Evolutionary conservation across 108 stramenopile genomes (phyloP), one percentile per base, ranked within the genome.

Genomic region (Skeletonema costatum): DNA sequence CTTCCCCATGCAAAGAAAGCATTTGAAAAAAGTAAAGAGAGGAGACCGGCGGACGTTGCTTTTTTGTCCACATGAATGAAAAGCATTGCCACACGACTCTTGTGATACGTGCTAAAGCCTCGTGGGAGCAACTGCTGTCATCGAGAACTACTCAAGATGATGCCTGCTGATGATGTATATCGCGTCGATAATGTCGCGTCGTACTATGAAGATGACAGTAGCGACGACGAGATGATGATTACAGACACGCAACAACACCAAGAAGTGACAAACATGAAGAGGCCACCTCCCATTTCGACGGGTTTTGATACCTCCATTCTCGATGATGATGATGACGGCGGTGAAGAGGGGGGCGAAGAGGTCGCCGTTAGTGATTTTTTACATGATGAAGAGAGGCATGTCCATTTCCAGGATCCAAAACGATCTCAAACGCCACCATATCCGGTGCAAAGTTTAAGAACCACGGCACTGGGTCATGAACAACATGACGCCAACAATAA

Each of bases 321-420:
- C 4, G 53, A 56, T 53, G 51, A 25, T 25, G 21, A 53, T 9
- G 53, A 56, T 13, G 50, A 51, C 10, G 39, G 8, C 1, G 36
- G 10, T 56, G 53, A 56, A 21, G 53, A 56, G 53, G 53, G 9
- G 21, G 53, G 53, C 9, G 53, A 56, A 56, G 53, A 56, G n/a
- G 53, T 56, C 9, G 53, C 7, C 10, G 8, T 56, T 25, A 46
- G 44, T 46, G 44, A 46, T 46, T 46, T 46, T 46, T n/a, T 41
- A 11, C 39, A 41, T 2, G 39, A 41, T 2, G 39, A n/a, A 46
- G 53, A 56, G 25, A 21, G 53, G 5, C 53, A 56, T 56, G 50
- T 76, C 46, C 66, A 76, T 32, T 76, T 68, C 29, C 75, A 67
- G 42, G 46, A 76, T 61, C 66, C 67, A 21, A 76, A 76, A 32